phyloP scores from a whole-genome alignment of 352 stramenopile genomes.

The Pythium insidiosum region DNA sequence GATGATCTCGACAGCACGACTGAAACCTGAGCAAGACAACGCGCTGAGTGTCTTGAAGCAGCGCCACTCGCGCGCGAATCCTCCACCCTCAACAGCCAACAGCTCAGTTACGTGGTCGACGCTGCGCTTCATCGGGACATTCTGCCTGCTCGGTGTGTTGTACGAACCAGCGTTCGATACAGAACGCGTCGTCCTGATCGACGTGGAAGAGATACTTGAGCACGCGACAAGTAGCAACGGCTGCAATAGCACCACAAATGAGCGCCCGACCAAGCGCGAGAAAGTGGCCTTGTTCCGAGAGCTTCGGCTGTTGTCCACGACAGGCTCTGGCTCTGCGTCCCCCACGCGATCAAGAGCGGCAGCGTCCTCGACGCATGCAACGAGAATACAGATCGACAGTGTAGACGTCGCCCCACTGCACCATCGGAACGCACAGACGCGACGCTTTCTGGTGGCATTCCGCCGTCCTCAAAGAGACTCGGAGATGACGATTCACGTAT shows the following conservation, averaged over 20 bases:
- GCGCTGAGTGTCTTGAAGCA: no score
- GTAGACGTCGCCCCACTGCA: slow-evolving; percentile 4
- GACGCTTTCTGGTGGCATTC: background rate
- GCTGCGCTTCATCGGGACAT: background rate
- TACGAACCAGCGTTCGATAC: background rate
- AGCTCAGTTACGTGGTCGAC: background rate
- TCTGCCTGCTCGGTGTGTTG: background rate
- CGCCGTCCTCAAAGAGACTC: no score
- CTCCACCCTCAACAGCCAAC: background rate
- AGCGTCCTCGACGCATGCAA: background rate
- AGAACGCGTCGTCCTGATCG: slow-evolving; percentile 8
- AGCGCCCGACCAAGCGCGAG: background rate
- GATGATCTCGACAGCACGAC: background rate
- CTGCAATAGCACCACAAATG: background rate
- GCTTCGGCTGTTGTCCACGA: no score
- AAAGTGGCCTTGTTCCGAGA: background rate
- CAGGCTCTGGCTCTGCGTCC: background rate
- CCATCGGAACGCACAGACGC: background rate
- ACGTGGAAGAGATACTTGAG: slow-evolving; percentile 4
- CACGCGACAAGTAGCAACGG: background rate
- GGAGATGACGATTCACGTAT: background rate
- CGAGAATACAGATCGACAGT: slow-evolving; percentile 2
- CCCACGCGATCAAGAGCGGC: background rate
- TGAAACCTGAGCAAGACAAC: no score
- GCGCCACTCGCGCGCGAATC: background rate